phyloP scores from a whole-genome alignment of 352 stramenopile species.

The Pythium brassicae region DNA sequence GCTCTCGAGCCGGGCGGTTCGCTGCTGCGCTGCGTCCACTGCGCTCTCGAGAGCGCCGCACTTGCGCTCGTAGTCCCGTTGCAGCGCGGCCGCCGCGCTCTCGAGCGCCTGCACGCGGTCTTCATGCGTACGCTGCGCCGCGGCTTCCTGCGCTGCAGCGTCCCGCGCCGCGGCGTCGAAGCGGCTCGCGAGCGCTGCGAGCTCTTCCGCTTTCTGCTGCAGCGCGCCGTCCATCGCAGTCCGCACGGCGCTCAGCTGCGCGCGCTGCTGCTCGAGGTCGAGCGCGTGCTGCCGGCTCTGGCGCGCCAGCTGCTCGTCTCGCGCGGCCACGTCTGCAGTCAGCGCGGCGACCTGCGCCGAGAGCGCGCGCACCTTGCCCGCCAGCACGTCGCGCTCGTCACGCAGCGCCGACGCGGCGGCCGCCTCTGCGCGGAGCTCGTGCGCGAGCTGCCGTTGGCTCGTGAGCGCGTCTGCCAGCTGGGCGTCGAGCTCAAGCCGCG shows the following conservation, averaged over 20 bases:
- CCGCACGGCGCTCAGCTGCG: neutral
- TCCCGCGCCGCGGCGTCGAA: conserved; percentile 6
- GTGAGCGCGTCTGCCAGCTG: conserved; percentile 29
- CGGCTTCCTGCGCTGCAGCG: conserved; percentile 11
- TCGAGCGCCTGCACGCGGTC: conserved; percentile 10
- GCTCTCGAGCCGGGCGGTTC: conserved; percentile 11
- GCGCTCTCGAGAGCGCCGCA: conserved; percentile 10
- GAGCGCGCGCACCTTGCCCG: conserved; percentile 2
- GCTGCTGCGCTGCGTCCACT: neutral
- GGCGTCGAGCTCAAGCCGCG: conserved; percentile 28
- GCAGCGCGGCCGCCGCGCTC: too few species aligned
- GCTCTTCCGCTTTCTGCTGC: conserved; percentile 4
- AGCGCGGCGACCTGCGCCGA: conserved; percentile 2
- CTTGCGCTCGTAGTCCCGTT: neutral
- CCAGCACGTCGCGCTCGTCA: conserved; percentile 1
- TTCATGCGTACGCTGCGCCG: conserved; percentile 18
- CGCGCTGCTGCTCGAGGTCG: neutral
- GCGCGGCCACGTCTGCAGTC: neutral
- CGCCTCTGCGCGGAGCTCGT: neutral
- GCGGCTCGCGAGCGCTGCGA: conserved; percentile 4
- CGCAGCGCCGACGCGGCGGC: neutral
- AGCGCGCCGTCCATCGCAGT: neutral
- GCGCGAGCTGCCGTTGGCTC: conserved; percentile 13
- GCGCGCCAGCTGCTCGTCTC: neutral
- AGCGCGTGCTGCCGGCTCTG: neutral